Conservation (phyloP, 257 asterid genomes). For the Dorcoceras hygrometricum region DNA sequence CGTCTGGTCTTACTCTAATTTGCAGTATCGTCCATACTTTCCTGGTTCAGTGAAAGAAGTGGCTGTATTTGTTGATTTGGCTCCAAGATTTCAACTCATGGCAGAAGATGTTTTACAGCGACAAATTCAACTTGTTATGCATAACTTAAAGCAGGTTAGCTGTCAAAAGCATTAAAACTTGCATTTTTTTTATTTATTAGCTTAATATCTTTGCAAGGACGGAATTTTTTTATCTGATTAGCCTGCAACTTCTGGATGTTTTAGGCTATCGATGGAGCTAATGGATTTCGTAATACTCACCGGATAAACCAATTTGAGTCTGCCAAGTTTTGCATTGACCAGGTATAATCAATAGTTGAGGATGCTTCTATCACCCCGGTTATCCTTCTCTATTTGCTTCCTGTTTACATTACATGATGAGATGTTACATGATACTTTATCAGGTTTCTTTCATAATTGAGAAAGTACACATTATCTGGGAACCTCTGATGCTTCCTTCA, state of each 20-base stretch:
- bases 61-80: conserved; percentile 86
- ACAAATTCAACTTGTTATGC: conserved; percentile 67
- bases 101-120: conserved; percentile 80
- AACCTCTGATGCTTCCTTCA: conserved; percentile 72
- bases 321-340: conserved; percentile 88
- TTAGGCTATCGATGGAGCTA: conserved; percentile 92
- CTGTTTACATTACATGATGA: conserved; percentile 17
- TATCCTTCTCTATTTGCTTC: conserved; percentile 22
- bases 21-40: conserved; percentile 88
- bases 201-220: conserved; percentile 10
- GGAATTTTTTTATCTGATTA: conserved; percentile 14
- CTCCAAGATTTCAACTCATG: conserved; percentile 79
- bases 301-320: conserved; percentile 74
- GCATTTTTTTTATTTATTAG: conserved; percentile 11
- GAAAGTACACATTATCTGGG: conserved; percentile 96
- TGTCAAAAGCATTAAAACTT: conserved; percentile 6
- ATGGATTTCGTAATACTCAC: conserved; percentile 92
- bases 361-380: conserved; percentile 8
- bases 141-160: conserved; percentile 72
- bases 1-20: conserved; percentile 25
- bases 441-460: conserved; percentile 95
- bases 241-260: conserved; percentile 27
- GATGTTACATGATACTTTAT: conserved; percentile 22
- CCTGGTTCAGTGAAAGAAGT: conserved; percentile 71
- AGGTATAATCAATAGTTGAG: conserved; percentile 42